A percentile compares a stretch with the other conserved stretches of the same genome.
phyloP scores from a whole-genome alignment of 2,329 filamentous ascomycete species.

The Chaetothyriales sp. region DNA sequence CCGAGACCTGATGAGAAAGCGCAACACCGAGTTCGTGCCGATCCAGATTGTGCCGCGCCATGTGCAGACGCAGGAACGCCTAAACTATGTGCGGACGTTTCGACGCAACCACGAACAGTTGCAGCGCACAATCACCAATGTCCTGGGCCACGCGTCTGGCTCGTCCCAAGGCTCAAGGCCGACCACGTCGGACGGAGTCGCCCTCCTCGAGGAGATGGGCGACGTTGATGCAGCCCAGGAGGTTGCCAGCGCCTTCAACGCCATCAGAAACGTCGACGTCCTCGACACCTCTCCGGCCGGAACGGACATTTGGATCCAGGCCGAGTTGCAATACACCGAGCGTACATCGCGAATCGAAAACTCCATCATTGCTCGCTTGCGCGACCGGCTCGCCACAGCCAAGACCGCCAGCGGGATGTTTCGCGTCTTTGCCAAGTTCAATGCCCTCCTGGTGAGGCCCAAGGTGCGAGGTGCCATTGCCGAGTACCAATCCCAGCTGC shows the following conservation, averaged over 20 bases:
- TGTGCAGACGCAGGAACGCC: constrained; percentile 71
- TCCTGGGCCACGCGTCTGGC: constrained; percentile 64
- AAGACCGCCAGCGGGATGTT: constrained; percentile 99
- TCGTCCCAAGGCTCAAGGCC: constrained; percentile 43
- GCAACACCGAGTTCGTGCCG: constrained; percentile 95
- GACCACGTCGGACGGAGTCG: constrained; percentile 42
- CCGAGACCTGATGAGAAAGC: constrained; percentile 79
- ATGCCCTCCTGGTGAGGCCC: constrained; percentile 93
- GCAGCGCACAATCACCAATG: constrained; percentile 88
- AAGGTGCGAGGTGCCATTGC: constrained; percentile 97
- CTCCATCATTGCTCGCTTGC: constrained; percentile 87
- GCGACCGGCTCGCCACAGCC: constrained; percentile 84
- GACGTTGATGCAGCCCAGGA: constrained; percentile 96
- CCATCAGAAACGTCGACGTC: constrained; percentile 86
- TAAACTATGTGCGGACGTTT: constrained; percentile 91
- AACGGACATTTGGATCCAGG: constrained; percentile 81
- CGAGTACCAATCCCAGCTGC: constrained; percentile 94
- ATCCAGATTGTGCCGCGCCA: constrained; percentile 91
- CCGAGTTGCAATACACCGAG: constrained; percentile 93
- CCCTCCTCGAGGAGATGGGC: constrained; percentile 83
- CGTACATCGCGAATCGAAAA: constrained; percentile 95
- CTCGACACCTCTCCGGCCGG: constrained; percentile 83
- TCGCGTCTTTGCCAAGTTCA: constrained; percentile 98
- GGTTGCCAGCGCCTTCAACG: constrained; percentile 86
- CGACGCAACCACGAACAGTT: constrained; percentile 95